Conservation (phyloP, 345 rosid species). For the Garcia nutans region DNA sequence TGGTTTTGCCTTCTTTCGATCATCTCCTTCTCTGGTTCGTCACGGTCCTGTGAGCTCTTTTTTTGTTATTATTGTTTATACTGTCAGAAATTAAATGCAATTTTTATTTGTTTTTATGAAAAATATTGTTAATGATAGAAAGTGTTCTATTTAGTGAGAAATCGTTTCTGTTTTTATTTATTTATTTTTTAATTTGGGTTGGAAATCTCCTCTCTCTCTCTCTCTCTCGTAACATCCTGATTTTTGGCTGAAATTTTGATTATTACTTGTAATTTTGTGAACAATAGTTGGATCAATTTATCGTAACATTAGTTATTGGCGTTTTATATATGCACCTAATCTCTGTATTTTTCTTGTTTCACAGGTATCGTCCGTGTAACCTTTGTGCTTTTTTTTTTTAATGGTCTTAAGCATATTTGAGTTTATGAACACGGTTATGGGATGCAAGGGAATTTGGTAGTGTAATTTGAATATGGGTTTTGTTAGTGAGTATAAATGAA, state of each 20-base stretch:
- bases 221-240: neutral
- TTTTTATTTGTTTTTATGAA: neutral
- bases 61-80: neutral
- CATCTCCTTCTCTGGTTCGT: neutral
- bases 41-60: neutral
- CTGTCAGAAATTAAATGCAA: neutral
- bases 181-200: neutral
- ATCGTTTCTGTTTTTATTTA: neutral
- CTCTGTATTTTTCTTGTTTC: neutral
- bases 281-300: neutral
- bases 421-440: neutral
- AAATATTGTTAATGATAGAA: neutral
- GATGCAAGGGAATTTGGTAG: neutral
- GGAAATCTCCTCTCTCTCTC: neutral
- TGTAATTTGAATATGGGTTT: neutral
- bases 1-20: too few species aligned
- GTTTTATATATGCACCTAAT: neutral
- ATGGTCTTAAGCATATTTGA: neutral
- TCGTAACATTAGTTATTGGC: neutral
- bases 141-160: neutral
- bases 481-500: neutral
- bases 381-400: neutral
- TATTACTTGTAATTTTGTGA: neutral
- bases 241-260: slow-evolving; percentile 1
- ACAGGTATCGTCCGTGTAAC: neutral